Evolutionary conservation across 163 green algal species (phyloP).

Genomic region (Chlorella variabilis): DNA sequence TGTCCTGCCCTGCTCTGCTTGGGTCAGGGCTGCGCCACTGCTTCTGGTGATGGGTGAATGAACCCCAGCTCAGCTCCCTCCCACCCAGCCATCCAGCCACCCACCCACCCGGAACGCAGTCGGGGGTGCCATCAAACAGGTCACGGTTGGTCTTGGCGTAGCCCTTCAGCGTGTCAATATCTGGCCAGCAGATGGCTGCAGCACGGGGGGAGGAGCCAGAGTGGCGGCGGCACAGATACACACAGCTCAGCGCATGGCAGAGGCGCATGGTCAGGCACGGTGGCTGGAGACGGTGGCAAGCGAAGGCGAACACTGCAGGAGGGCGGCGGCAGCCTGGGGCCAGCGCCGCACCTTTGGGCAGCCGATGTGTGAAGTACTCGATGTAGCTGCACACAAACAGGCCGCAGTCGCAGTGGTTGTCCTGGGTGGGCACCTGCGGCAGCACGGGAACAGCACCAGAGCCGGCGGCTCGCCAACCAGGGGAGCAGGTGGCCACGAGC

Average conservation of each 20-base stretch:
- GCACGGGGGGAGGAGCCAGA: background rate
- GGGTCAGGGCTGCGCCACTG: background rate
- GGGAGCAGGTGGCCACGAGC: no score
- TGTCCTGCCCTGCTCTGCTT: no score
- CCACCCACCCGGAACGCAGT: conserved; percentile 29
- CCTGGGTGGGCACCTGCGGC: conserved; percentile 66
- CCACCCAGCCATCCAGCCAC: background rate
- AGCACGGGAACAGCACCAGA: background rate
- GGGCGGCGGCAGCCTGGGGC: no score
- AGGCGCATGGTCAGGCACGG: background rate
- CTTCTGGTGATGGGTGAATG: no score
- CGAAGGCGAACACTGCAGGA: no score
- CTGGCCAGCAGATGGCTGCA: background rate
- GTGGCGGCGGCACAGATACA: conserved; percentile 1
- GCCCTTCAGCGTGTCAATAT: background rate
- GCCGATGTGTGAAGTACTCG: conserved; percentile 78
- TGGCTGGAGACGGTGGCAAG: no score
- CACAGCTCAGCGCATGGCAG: background rate
- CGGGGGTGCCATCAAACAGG: conserved; percentile 28
- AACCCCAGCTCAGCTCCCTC: background rate
- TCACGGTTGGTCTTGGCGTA: conserved; percentile 6
- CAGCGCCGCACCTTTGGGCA: conserved; percentile 45
- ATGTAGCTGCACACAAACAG: conserved; percentile 90
- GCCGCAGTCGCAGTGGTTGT: conserved; percentile 95
- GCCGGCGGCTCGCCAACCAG: no score